These are phyloP conservation scores for Trichophyton verrucosum DNA, from an alignment of 2,329 filamentous ascomycete genomes.

Conservation along the genomic window DNA sequence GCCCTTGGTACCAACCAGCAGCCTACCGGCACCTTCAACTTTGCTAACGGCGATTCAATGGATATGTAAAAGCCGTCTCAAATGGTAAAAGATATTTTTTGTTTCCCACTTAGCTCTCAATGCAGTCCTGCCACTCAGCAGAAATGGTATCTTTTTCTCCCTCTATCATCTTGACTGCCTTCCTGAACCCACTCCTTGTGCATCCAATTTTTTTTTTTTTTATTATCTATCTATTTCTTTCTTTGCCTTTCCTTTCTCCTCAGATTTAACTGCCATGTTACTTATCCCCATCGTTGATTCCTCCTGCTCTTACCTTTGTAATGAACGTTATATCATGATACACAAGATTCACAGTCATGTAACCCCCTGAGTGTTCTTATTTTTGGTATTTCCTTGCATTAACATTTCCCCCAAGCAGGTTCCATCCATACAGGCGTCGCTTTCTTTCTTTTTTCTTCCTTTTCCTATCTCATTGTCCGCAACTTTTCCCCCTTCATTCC, in stretches of 20 bases:
- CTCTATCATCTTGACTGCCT: constrained; percentile 2
- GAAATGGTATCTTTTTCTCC: constrained; percentile 9
- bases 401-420: not conserved
- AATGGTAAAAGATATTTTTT: not conserved
- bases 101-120: not conserved
- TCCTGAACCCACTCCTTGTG: not conserved
- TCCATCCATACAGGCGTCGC: not conserved
- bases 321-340: constrained; percentile 25
- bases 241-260: not conserved
- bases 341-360: constrained; percentile 39
- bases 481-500: not conserved
- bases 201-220: not conserved
- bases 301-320: constrained; percentile 14
- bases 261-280: not conserved
- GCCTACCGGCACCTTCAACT: constrained; percentile 75
- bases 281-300: not conserved
- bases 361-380: constrained; percentile 21
- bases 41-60: constrained; percentile 64
- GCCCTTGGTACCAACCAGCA: constrained; percentile 52
- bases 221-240: not conserved
- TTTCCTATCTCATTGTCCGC: not conserved
- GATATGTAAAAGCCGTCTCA: constrained; percentile 47
- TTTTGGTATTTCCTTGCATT: constrained; percentile 6
- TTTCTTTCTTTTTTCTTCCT: not conserved
- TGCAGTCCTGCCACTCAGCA: not conserved